A percentile compares a stretch with the other conserved stretches of the same genome.
These are phyloP conservation scores for Circinella umbellata DNA, from an alignment of 371 early-diverging fungal species.

Conservation along the genomic window DNA sequence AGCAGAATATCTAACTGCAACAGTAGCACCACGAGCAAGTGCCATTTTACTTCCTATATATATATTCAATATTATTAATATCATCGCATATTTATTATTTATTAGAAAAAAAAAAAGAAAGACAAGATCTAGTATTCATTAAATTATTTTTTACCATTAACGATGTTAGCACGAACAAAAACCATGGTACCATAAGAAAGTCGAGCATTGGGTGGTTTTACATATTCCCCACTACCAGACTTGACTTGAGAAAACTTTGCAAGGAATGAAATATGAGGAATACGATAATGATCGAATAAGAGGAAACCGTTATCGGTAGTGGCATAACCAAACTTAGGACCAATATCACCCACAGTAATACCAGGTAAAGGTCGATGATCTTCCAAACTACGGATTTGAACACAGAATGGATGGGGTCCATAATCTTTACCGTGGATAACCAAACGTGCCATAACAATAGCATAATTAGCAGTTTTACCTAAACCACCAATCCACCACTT, in stretches of 20 bases:
- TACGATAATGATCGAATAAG: constrained; percentile 75
- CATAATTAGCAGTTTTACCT: constrained; percentile 75
- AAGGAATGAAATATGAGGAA: constrained; percentile 82
- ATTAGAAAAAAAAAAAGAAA: too few species aligned
- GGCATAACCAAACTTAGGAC: constrained; percentile 87
- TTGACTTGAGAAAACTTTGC: constrained; percentile 78
- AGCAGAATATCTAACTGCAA: constrained; percentile 54
- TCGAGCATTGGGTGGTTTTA: constrained; percentile 72
- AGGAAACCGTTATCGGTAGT: constrained; percentile 88
- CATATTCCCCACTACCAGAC: constrained; percentile 67
- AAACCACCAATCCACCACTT: constrained; percentile 95
- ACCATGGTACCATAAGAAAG: constrained; percentile 83
- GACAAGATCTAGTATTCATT: too few species aligned
- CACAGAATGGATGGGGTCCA: constrained; percentile 88
- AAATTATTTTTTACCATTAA: constrained; percentile 37
- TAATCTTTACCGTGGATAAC: constrained; percentile 77
- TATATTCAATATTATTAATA: too few species aligned
- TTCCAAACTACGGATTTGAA: constrained; percentile 82
- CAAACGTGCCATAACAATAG: constrained; percentile 87
- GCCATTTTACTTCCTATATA: constrained; percentile 41
- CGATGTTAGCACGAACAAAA: constrained; percentile 69
- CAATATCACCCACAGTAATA: constrained; percentile 90
- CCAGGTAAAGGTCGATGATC: constrained; percentile 81
- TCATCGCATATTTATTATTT: too few species aligned
- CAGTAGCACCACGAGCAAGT: constrained; percentile 60